phyloP scores from a whole-genome alignment of 2,329 filamentous ascomycete genomes.

The Arthrobotrys sphaeroides region DNA sequence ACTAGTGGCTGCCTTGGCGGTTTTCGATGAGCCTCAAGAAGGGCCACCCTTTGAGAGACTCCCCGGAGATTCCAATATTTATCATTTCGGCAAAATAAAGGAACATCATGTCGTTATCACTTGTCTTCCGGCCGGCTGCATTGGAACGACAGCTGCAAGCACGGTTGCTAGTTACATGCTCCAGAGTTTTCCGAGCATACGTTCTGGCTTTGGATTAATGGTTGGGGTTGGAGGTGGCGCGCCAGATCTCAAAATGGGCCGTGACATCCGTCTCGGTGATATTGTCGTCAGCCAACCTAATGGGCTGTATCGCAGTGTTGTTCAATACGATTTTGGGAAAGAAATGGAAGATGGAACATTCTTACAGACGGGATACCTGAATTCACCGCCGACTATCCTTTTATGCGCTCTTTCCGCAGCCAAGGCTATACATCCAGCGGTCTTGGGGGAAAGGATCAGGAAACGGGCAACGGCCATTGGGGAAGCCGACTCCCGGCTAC shows the following conservation, averaged over 20 bases:
- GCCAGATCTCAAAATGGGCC: neutral
- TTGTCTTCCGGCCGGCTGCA: neutral
- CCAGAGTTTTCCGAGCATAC: neutral
- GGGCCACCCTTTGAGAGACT: neutral
- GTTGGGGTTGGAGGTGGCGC: constrained; percentile 7
- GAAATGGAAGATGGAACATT: constrained; percentile 4
- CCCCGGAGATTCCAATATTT: neutral
- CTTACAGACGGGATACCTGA: constrained; percentile 2
- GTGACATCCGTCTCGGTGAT: constrained; percentile 21
- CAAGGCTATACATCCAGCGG: neutral
- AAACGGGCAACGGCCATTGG: neutral
- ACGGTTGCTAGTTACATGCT: neutral
- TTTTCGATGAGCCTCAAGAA: neutral
- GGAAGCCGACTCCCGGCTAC: neutral
- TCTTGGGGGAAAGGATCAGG: neutral
- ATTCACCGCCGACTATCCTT: constrained; percentile 2
- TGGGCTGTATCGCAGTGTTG: neutral
- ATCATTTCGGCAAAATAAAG: neutral
- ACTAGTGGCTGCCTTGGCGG: constrained; percentile 3
- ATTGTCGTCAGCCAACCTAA: neutral
- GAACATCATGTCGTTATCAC: neutral
- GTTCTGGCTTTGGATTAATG: neutral
- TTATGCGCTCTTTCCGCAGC: neutral
- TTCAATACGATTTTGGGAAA: constrained; percentile 21
- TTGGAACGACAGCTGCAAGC: neutral